These are phyloP conservation scores for Saururus chinensis DNA, from an alignment of 164 flowering plant species.

Conservation along the genomic window DNA sequence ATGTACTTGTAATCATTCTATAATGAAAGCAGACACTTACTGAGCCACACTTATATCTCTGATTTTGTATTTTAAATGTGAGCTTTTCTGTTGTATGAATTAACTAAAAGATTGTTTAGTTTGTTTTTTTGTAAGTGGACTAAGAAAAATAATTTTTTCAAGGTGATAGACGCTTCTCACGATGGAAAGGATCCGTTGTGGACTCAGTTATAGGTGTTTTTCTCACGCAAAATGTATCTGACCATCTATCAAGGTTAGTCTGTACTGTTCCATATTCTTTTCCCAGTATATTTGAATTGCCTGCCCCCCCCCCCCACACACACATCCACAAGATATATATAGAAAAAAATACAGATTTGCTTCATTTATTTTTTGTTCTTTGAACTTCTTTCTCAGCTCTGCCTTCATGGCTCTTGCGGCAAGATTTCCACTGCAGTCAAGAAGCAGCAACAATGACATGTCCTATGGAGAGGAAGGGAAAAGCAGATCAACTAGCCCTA, in stretches of 20 bases:
- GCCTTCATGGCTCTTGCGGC: constrained; percentile 58
- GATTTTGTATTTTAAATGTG: background rate
- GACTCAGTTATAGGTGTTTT: constrained; percentile 65
- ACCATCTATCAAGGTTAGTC: constrained; percentile 54
- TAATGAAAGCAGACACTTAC: too few species aligned
- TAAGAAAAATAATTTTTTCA: constrained; percentile 1
- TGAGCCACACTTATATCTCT: too few species aligned
- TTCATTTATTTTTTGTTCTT: background rate
- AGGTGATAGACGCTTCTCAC: constrained; percentile 52
- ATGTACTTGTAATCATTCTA: background rate
- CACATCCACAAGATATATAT: too few species aligned
- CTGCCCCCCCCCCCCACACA: background rate
- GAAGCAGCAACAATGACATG: background rate
- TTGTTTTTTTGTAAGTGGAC: background rate
- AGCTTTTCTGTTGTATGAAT: background rate
- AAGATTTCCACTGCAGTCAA: constrained; percentile 28
- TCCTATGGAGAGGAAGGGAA: background rate
- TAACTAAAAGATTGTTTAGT: background rate
- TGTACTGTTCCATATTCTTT: background rate
- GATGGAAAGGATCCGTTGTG: constrained; percentile 61
- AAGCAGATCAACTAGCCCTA: constrained; percentile 22
- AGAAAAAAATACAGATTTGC: too few species aligned
- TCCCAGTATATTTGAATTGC: background rate
- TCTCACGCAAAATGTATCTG: constrained; percentile 64
- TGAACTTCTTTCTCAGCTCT: constrained; percentile 25